phyloP scores from a whole-genome alignment of 2,329 filamentous ascomycete species.

The Aureobasidium pullulans region DNA sequence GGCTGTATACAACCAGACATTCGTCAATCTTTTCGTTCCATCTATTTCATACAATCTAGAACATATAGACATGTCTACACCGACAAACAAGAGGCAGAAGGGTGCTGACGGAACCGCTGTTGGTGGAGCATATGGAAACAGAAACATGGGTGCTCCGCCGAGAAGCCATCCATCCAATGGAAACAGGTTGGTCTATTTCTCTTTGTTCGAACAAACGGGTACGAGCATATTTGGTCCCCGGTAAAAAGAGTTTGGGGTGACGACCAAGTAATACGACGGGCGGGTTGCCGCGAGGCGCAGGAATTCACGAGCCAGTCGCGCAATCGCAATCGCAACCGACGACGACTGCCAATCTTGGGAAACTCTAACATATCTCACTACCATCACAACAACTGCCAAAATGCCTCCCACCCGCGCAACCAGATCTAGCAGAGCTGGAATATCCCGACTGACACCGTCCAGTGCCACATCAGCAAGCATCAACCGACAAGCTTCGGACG shows the following conservation, averaged over 20 bases:
- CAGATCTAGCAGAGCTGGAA: slow-evolving; percentile 20
- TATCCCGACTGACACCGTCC: not conserved
- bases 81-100: slow-evolving; percentile 12
- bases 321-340: not conserved
- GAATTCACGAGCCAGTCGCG: not conserved
- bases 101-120: not conserved
- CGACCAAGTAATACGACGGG: not conserved
- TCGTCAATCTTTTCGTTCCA: not conserved
- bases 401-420: slow-evolving; percentile 26
- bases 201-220: not conserved
- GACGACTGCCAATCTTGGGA: too few relatives aligned
- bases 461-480: slow-evolving; percentile 26
- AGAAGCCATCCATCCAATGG: not conserved
- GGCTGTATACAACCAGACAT: not conserved
- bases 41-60: not conserved
- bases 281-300: not conserved
- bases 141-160: not conserved
- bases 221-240: not conserved
- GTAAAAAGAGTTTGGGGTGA: not conserved
- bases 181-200: slow-evolving; percentile 5
- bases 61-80: slow-evolving; percentile 1
- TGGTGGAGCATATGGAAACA: not conserved
- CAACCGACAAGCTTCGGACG: slow-evolving; percentile 15
- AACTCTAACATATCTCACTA: not conserved
- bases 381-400: slow-evolving; percentile 22